These are phyloP conservation scores for Solanum chilense DNA, from an alignment of 257 asterid species.

Conservation along the genomic window DNA sequence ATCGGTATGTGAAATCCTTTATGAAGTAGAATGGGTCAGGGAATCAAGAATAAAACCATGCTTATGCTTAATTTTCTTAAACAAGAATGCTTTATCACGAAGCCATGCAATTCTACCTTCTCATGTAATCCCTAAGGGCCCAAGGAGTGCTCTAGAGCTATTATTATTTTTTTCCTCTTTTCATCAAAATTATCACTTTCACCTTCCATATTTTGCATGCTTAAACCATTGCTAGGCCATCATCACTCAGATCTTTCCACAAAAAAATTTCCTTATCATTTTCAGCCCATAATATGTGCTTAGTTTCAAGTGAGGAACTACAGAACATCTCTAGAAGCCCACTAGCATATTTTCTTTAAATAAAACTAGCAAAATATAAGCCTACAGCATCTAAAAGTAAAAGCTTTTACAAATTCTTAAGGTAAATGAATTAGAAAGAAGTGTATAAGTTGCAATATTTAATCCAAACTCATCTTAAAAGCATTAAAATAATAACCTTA, in stretches of 20 bases:
- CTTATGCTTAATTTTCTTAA: background rate
- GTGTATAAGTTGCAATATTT: background rate
- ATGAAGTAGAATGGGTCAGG: background rate
- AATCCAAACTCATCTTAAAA: background rate
- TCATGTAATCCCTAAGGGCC: background rate
- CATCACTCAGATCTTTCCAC: background rate
- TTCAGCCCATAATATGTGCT: background rate
- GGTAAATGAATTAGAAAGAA: background rate
- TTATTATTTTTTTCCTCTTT: background rate
- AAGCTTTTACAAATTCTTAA: background rate
- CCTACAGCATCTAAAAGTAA: background rate
- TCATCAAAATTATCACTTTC: background rate
- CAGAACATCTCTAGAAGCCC: background rate
- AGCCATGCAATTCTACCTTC: background rate
- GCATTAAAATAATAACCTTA: constrained; percentile 41
- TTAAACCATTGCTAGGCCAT: background rate
- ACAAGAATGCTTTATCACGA: background rate
- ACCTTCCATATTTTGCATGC: background rate
- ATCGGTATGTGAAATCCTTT: background rate
- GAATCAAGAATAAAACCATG: background rate
- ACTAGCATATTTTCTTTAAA: background rate
- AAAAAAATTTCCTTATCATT: background rate
- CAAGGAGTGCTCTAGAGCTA: background rate
- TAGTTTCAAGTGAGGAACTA: background rate
- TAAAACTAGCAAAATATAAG: background rate